A percentile compares a stretch with the other conserved stretches of the same genome.
phyloP scores from a whole-genome alignment of 176 grass and related monocot genomes.

The Rhynchospora pubera region DNA sequence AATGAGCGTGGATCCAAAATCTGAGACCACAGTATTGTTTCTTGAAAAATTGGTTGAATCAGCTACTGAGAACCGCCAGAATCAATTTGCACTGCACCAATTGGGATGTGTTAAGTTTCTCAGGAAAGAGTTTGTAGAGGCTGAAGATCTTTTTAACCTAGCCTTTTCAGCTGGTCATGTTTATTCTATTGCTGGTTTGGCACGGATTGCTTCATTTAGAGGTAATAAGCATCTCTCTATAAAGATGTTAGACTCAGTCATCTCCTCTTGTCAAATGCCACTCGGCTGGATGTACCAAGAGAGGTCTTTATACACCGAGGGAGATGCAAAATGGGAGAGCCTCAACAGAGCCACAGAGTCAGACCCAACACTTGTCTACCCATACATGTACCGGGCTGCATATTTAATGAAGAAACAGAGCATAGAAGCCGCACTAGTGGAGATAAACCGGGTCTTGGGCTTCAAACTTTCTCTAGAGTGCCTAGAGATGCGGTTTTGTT shows the following conservation, averaged over 20 bases:
- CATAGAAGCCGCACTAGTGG: constrained; percentile 73
- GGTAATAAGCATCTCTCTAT: constrained; percentile 83
- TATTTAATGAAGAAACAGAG: constrained; percentile 87
- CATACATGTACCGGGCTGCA: constrained; percentile 88
- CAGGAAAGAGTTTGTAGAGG: constrained; percentile 66
- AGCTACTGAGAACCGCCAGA: constrained; percentile 63
- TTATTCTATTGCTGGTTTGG: constrained; percentile 78
- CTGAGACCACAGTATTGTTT: constrained; percentile 63
- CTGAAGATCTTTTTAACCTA: constrained; percentile 71
- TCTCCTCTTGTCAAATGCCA: constrained; percentile 62
- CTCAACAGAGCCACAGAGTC: constrained; percentile 84
- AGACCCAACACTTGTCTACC: constrained; percentile 84
- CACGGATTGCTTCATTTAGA: constrained; percentile 57
- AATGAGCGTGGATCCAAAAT: constrained; percentile 52
- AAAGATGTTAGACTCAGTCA: constrained; percentile 80
- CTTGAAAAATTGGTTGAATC: constrained; percentile 80
- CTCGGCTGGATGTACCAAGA: constrained; percentile 99
- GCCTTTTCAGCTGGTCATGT: constrained; percentile 75
- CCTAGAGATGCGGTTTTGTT: constrained; percentile 91
- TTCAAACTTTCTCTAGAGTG: constrained; percentile 86
- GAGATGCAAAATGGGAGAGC: constrained; percentile 75
- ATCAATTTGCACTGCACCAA: constrained; percentile 75
- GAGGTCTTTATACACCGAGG: constrained; percentile 72
- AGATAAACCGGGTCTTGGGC: constrained; percentile 83
- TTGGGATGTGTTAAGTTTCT: constrained; percentile 57